These are phyloP conservation scores for Ramaria rubella DNA, from an alignment of 768 basidiomycete genomes.

Conservation along the genomic window DNA sequence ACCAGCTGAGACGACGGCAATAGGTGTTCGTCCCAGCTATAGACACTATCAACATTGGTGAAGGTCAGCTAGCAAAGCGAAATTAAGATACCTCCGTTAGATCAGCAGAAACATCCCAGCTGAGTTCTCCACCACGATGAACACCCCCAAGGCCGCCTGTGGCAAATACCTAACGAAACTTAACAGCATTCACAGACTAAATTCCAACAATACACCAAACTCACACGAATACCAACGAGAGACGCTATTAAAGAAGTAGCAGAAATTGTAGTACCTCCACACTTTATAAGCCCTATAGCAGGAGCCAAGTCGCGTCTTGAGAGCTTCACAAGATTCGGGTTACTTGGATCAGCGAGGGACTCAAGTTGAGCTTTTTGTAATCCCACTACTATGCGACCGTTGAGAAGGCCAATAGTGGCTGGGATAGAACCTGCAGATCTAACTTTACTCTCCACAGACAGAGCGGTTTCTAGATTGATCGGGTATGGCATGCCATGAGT, in stretches of 20 bases:
- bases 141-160: constrained; percentile 92
- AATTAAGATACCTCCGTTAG: constrained; percentile 3
- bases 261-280: constrained; percentile 62
- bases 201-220: constrained; percentile 8
- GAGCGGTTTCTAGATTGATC: constrained; percentile 62
- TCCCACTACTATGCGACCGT: constrained; percentile 83
- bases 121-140: constrained; percentile 65
- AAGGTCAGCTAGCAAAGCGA: neutral
- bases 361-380: constrained; percentile 58
- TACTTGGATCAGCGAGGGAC: constrained; percentile 51
- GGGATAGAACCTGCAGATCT: constrained; percentile 73
- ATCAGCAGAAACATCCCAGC: constrained; percentile 31
- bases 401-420: constrained; percentile 83
- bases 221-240: constrained; percentile 1
- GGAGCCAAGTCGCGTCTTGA: constrained; percentile 78
- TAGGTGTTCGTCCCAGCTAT: constrained; percentile 82
- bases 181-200: constrained; percentile 2
- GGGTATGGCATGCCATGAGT: constrained; percentile 91
- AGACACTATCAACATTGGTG: neutral
- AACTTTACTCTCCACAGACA: constrained; percentile 66
- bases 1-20: constrained; percentile 89
- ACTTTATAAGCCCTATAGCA: constrained; percentile 55
- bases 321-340: constrained; percentile 46
- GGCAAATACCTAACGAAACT: constrained; percentile 60
- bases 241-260: constrained; percentile 35